Evolutionary conservation across 768 basidiomycete genomes (phyloP), one percentile per base, ranked within the genome.

Genomic region (Suillus cothurnatus): DNA sequence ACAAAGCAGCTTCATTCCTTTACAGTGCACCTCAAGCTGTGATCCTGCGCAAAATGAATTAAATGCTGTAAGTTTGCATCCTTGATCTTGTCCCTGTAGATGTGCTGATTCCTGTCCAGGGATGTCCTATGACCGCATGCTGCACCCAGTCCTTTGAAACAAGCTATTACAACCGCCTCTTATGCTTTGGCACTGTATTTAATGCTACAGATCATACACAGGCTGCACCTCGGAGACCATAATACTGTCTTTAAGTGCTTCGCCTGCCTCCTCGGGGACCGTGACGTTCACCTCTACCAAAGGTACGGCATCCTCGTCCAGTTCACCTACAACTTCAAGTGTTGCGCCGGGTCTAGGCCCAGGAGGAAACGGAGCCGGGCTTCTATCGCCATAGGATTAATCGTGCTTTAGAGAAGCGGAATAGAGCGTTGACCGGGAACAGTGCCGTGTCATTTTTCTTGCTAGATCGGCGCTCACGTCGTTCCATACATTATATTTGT

Each of bases 121-220:
- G 70, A 63, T 77, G 74, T 32, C 73, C 75, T 3, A 53, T 66
- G 43, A 69, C 69, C 1, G 64, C 66, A 21, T 85, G 83, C 64
- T 85, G 84, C 69, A 73, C 78, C 6, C 63, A 72, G 12, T 68
- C 65, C 6, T 85, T 84, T 64, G 77, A 81, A 64, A 73, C 68
- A 0, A 62, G 67, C 4, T 83, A 81, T 68, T 83, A 76, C 71
- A 72, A 78, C 50, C 85, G 84, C 66, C 71, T 83, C 66, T 39
- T 70, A 6, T 85, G 84, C 63, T 70, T 80, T 34, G 81, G 75
- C 14, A 32, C 61, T 3, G 72, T 74, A 2, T 28, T 69, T 26
- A 63, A 76, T 47, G 61, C 68, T 7, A 61, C 52, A 28, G 75
- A 79, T 63, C 82, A 68, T 53, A 62, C 74, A 7, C 17, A 62